These are phyloP conservation scores for Solanum appendiculatum DNA, from an alignment of 257 asterid species.

Conservation along the genomic window DNA sequence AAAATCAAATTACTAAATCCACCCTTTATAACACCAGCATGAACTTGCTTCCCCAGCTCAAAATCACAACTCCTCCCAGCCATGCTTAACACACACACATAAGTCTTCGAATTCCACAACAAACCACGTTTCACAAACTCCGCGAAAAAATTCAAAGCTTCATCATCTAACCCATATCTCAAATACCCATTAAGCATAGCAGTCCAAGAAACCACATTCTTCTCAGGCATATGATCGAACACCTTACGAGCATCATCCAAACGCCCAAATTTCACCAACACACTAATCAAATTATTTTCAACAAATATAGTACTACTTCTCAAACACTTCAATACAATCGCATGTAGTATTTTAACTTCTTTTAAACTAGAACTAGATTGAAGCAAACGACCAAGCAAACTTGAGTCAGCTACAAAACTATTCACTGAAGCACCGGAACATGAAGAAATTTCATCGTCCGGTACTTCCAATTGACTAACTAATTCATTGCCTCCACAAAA, in stretches of 20 bases:
- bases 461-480: background rate
- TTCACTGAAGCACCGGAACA: background rate
- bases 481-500: background rate
- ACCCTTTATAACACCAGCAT: constrained; percentile 47
- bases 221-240: constrained; percentile 64
- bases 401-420: constrained; percentile 14
- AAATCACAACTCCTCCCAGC: constrained; percentile 37
- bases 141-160: constrained; percentile 35
- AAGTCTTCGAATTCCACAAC: constrained; percentile 55
- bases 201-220: constrained; percentile 84
- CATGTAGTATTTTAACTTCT: constrained; percentile 42
- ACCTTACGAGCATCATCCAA: constrained; percentile 55
- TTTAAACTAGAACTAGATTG: constrained; percentile 38
- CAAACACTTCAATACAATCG: constrained; percentile 25
- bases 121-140: constrained; percentile 48
- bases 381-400: constrained; percentile 32
- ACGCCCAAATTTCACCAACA: constrained; percentile 39
- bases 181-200: constrained; percentile 88
- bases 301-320: constrained; percentile 22
- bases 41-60: constrained; percentile 75
- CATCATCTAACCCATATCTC: constrained; percentile 33
- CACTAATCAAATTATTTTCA: constrained; percentile 51
- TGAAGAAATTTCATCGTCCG: background rate
- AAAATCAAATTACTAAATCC: constrained; percentile 44
- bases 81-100: constrained; percentile 55